These are phyloP conservation scores for Tetradesmus lagerheimii DNA, from an alignment of 139 green algal species.

Conservation along the genomic window DNA sequence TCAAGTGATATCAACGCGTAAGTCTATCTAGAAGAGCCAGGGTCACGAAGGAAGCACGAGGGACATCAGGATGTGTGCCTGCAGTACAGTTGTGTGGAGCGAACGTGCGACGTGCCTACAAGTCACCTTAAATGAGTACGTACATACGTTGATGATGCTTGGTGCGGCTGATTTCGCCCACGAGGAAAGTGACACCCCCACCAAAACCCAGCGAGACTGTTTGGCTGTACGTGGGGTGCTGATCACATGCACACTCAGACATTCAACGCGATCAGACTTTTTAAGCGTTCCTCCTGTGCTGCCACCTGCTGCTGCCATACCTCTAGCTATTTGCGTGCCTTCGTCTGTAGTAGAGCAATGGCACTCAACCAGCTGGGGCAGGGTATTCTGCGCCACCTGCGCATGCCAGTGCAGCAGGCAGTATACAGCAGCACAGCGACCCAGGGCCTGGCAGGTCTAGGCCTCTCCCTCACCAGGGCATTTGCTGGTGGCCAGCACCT, in stretches of 20 bases:
- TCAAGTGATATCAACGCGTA: no score
- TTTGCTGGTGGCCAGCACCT: constrained; percentile 81
- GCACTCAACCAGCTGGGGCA: constrained; percentile 6
- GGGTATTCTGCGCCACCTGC: constrained; percentile 40
- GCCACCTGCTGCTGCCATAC: background rate
- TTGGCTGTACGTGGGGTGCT: background rate
- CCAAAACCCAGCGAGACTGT: background rate
- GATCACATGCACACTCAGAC: background rate
- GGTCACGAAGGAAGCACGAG: background rate
- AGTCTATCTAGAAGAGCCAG: no score
- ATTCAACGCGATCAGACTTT: background rate
- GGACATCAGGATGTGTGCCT: background rate
- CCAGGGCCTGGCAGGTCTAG: background rate
- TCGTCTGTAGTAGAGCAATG: constrained; percentile 27
- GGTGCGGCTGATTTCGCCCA: background rate
- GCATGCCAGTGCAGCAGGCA: constrained; percentile 42
- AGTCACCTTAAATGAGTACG: no score
- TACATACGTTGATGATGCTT: no score
- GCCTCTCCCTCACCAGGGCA: constrained; percentile 12
- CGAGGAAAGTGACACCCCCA: background rate
- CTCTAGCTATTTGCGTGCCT: background rate
- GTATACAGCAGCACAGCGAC: constrained; percentile 15
- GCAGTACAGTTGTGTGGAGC: background rate
- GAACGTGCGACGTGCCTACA: background rate
- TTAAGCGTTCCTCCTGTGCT: background rate